A percentile compares a stretch with the other conserved stretches of the same genome.
phyloP scores from a whole-genome alignment of 106 monocot genomes.

The Acorus gramineus region DNA sequence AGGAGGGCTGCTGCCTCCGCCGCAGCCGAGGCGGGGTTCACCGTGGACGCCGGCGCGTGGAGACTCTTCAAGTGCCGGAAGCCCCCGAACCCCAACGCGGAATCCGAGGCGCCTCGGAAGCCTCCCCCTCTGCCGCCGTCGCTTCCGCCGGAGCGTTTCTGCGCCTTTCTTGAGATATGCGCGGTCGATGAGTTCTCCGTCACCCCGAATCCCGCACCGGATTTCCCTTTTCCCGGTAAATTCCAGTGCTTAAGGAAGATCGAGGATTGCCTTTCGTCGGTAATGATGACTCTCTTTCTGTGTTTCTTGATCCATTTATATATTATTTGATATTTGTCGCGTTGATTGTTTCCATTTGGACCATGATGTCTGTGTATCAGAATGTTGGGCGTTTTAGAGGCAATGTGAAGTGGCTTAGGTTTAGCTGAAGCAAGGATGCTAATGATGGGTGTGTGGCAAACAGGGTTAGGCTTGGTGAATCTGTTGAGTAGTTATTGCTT shows the following conservation, averaged over 20 bases:
- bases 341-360: background rate
- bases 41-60: slow-evolving; percentile 24
- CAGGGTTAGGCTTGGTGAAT: too few species aligned
- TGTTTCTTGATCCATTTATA: background rate
- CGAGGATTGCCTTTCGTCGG: slow-evolving; percentile 35
- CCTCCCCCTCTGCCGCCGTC: slow-evolving; percentile 12
- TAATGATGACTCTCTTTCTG: slow-evolving; percentile 5
- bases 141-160: slow-evolving; percentile 18
- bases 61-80: slow-evolving; percentile 58
- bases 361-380: too few species aligned
- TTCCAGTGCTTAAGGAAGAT: slow-evolving; percentile 46
- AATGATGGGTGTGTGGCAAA: too few species aligned
- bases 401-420: too few species aligned
- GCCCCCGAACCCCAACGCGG: slow-evolving; percentile 6
- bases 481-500: too few species aligned
- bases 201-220: slow-evolving; percentile 38
- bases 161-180: slow-evolving; percentile 64
- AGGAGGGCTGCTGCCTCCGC: slow-evolving; percentile 19
- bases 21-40: slow-evolving; percentile 5
- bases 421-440: too few species aligned
- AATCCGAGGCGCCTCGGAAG: background rate
- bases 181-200: slow-evolving; percentile 76
- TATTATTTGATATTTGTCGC: background rate
- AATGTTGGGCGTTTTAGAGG: too few species aligned
- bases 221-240: slow-evolving; percentile 45